phyloP scores from a whole-genome alignment of 1,139 yeast genomes.

The Suhomyces atakaporum region DNA sequence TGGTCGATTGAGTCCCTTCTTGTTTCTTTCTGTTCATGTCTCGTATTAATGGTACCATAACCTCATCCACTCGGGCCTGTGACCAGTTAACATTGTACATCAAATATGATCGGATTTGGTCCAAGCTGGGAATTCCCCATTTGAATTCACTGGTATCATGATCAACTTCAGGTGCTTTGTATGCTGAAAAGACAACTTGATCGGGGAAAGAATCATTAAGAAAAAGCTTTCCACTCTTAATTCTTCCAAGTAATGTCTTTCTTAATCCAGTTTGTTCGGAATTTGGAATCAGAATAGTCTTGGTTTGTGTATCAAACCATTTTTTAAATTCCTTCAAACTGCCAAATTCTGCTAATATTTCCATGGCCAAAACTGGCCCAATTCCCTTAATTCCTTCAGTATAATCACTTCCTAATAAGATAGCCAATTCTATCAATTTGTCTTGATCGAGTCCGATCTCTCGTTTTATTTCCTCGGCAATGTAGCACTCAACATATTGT shows the following conservation, averaged over 20 bases:
- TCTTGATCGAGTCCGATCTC: slow-evolving; percentile 66
- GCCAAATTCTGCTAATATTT: slow-evolving; percentile 86
- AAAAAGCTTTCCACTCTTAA: slow-evolving; percentile 62
- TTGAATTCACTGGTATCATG: slow-evolving; percentile 70
- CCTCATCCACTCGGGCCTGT: slow-evolving; percentile 74
- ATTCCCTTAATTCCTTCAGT: slow-evolving; percentile 89
- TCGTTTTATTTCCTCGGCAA: slow-evolving; percentile 55
- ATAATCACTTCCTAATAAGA: slow-evolving; percentile 88
- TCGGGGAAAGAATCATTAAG: slow-evolving; percentile 74
- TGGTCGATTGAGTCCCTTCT: slow-evolving; percentile 56
- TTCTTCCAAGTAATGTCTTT: slow-evolving; percentile 54
- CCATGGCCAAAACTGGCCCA: slow-evolving; percentile 93
- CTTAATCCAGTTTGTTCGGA: slow-evolving; percentile 32
- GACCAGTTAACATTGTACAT: slow-evolving; percentile 81
- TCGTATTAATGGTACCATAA: slow-evolving; percentile 83
- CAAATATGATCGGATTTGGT: slow-evolving; percentile 70
- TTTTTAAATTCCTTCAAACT: slow-evolving; percentile 33
- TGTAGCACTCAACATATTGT: slow-evolving; percentile 87
- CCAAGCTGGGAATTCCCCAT: slow-evolving; percentile 92
- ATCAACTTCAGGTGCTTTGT: slow-evolving; percentile 80
- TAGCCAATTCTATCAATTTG: slow-evolving; percentile 75
- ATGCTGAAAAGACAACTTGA: slow-evolving; percentile 67
- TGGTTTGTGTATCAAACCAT: slow-evolving; percentile 42
- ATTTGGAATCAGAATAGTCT: slow-evolving; percentile 17
- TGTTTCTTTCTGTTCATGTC: slow-evolving; percentile 66